Conservation (phyloP, 169 alveolate species). For the Ichthyophthirius multifiliis region DNA sequence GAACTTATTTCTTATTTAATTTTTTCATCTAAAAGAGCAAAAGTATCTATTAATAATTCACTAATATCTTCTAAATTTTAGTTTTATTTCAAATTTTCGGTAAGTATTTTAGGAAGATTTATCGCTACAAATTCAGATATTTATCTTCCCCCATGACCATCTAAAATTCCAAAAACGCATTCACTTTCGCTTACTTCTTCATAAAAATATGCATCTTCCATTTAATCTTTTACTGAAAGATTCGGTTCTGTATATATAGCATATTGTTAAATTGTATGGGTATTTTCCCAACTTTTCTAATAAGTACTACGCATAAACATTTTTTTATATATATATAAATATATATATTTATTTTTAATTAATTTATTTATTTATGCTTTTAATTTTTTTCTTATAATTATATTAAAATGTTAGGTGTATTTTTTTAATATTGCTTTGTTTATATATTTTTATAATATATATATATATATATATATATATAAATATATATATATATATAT, state of each 20-base stretch:
- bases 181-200: not conserved
- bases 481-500: too few relatives aligned
- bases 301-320: slow-evolving; percentile 1
- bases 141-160: not conserved
- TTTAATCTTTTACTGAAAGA: not conserved
- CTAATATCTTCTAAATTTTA: not conserved
- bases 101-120: not conserved
- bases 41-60: not conserved
- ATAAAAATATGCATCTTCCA: slow-evolving; percentile 13
- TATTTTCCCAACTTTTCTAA: slow-evolving; percentile 2
- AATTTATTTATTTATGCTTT: too few relatives aligned
- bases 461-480: too few relatives aligned
- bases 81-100: not conserved
- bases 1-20: not conserved
- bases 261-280: not conserved
- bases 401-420: too few relatives aligned
- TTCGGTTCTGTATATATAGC: not conserved
- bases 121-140: not conserved
- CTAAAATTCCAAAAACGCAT: not conserved
- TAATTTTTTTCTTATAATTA: too few relatives aligned
- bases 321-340: not conserved
- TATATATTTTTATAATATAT: too few relatives aligned
- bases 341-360: too few relatives aligned
- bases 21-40: not conserved
- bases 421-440: too few relatives aligned